These are phyloP conservation scores for Avicennia marina DNA, from an alignment of 257 asterid genomes.

Conservation along the genomic window DNA sequence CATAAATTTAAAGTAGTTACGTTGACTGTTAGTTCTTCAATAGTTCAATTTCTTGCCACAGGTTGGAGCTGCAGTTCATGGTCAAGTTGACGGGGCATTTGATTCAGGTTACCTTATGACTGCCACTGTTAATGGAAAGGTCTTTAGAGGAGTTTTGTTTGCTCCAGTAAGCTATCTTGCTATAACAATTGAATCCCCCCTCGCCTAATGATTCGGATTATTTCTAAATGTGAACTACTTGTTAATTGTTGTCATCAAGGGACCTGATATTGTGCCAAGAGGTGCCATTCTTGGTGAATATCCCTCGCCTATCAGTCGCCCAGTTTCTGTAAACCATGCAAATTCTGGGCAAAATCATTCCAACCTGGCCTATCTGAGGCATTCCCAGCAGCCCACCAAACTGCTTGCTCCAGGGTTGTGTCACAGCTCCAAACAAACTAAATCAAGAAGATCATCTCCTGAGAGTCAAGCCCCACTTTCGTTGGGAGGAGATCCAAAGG, in stretches of 20 bases:
- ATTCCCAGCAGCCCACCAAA: constrained; percentile 30
- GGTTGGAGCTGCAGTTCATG: constrained; percentile 92
- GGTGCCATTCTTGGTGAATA: constrained; percentile 37
- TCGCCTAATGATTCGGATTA: neutral
- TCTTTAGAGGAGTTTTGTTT: constrained; percentile 80
- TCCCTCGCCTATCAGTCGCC: constrained; percentile 21
- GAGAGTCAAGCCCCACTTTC: constrained; percentile 20
- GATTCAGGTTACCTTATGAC: constrained; percentile 97
- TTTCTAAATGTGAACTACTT: neutral
- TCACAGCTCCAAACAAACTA: constrained; percentile 27
- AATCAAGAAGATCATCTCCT: constrained; percentile 30
- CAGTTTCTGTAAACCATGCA: constrained; percentile 8
- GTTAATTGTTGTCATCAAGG: constrained; percentile 33
- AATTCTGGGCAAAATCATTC: constrained; percentile 19
- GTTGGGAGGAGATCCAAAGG: constrained; percentile 25
- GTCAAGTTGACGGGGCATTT: constrained; percentile 83
- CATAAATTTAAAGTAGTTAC: neutral
- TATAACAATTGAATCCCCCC: neutral
- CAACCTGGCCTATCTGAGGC: constrained; percentile 27
- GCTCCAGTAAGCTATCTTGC: constrained; percentile 55
- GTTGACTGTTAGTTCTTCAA: neutral
- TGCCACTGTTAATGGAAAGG: constrained; percentile 77
- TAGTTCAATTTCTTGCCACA: constrained; percentile 6
- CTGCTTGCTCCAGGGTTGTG: constrained; percentile 18
- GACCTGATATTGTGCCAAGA: constrained; percentile 41